A percentile compares a stretch with the other conserved stretches of the same genome.
phyloP scores from a whole-genome alignment of 805 yeast genomes.

The Barnettozyma sp. region DNA sequence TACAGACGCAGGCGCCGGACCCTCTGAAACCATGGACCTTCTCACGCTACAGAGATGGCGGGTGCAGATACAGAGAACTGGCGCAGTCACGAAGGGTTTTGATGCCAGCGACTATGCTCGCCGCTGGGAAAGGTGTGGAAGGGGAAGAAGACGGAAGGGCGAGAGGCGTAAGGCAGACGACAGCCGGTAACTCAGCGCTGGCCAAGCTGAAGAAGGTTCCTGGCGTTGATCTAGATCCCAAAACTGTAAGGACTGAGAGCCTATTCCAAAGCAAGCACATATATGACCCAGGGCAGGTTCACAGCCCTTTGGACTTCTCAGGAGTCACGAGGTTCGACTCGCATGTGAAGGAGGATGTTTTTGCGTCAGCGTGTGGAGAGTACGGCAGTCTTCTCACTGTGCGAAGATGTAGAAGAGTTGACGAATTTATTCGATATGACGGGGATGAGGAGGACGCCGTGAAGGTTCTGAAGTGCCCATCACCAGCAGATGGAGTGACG shows the following conservation, averaged over 20 bases:
- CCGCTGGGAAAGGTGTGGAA: too few relatives aligned
- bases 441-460: not conserved
- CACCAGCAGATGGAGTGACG: constrained; percentile 11
- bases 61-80: constrained; percentile 15
- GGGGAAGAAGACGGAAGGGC: too few relatives aligned
- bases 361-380: constrained; percentile 7
- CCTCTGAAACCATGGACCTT: constrained; percentile 24
- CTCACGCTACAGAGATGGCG: constrained; percentile 23
- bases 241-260: constrained; percentile 1
- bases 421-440: constrained; percentile 1
- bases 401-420: not conserved
- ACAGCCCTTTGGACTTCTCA: constrained; percentile 14
- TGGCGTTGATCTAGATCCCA: not conserved
- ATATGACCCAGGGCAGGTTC: constrained; percentile 31
- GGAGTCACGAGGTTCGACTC: constrained; percentile 2
- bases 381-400: constrained; percentile 1
- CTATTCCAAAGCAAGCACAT: constrained; percentile 7
- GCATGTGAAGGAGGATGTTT: not conserved
- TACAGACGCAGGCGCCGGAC: constrained; percentile 13
- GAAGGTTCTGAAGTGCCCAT: constrained; percentile 7
- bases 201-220: not conserved
- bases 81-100: constrained; percentile 9
- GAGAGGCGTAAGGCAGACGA: too few relatives aligned
- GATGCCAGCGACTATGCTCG: constrained; percentile 6
- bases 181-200: not conserved